Evolutionary conservation across 2,329 filamentous ascomycete genomes (phyloP), one percentile per base, ranked within the genome.

Genomic region (Cephalotrichum gorgonifer): DNA sequence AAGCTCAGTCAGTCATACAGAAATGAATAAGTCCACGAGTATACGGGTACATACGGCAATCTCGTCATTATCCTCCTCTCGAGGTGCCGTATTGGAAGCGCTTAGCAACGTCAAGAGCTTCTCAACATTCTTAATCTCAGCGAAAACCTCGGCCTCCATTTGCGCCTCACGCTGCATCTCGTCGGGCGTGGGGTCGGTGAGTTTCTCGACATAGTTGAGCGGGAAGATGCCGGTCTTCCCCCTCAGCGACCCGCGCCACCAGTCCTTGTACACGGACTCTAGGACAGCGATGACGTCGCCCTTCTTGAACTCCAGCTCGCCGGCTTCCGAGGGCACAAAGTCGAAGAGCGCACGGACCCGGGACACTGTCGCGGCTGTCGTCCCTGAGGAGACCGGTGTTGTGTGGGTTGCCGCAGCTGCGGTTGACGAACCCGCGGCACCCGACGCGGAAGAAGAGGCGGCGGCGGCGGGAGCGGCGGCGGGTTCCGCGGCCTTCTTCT

Each of bases 231-330:
- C 93, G 6, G 89, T 96, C 66, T 96, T 88, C 20, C 93, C 93
- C 62, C 90, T 83, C 51, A 98, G 72, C 39, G 90, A 95, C 1
- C 93, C 93, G 58, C 95, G 91, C 93, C 93, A 98, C 93, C 93
- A 98, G 66, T 98, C 93, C 67, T 97, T 98, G 71, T 94, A 98
- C 2, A 97, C 93, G 2, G 90, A 96, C 67, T 97, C 93, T 38
- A 98, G 75, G 15, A 98, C 93, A 1, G 93, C 91, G 64, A 98
- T 98, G 38, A 97, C 85, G 63, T 98, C 93, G 26, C 93, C 91
- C 69, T 95, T 95, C 57, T 90, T 86, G 65, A 98, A 98, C 57
- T 95, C 89, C 53, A 98, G 74, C 70, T 98, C 93, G 44, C 91
- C 93, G 0, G 89, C 81, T 64, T 98, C 93, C 0, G 90, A 94